Conservation (phyloP, 805 yeast species). For the Candida stauntonica region DNA sequence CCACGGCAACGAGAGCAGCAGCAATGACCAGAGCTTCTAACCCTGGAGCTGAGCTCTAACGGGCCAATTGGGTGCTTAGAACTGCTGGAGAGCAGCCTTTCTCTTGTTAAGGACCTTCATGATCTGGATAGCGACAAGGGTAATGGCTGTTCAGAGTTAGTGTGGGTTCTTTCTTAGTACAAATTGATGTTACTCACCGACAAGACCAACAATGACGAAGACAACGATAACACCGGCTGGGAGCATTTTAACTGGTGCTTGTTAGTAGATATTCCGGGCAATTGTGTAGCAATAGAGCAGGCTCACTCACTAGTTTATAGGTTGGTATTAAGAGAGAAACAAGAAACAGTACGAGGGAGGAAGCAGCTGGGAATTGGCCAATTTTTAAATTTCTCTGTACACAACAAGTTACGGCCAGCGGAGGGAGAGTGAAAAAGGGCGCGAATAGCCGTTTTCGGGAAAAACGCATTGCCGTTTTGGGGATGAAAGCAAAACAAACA, state of each 20-base stretch:
- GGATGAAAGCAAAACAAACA: background rate
- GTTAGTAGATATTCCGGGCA: no score
- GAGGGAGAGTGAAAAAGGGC: background rate
- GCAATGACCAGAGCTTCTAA: no score
- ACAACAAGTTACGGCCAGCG: background rate
- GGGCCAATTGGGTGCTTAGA: slow-evolving; percentile 10
- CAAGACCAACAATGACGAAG: slow-evolving; percentile 26
- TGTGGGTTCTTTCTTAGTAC: background rate
- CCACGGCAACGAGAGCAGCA: no score
- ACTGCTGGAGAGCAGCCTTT: slow-evolving; percentile 26
- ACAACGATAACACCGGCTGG: slow-evolving; percentile 33
- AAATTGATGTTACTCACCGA: slow-evolving; percentile 19
- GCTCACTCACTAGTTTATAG: background rate
- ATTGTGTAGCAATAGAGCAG: no score
- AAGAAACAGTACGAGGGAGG: background rate
- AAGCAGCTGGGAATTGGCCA: background rate
- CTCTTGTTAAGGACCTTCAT: slow-evolving; percentile 19
- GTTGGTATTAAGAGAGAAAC: no score
- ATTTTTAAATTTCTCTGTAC: no score
- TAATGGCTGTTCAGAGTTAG: slow-evolving; percentile 17
- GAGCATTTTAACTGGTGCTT: slow-evolving; percentile 28
- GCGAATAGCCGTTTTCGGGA: slow-evolving; percentile 1
- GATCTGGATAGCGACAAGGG: slow-evolving; percentile 11
- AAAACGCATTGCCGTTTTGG: slow-evolving; percentile 4
- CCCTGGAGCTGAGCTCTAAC: no score